Evolutionary conservation across 2,329 filamentous ascomycete species (phyloP), one percentile per base, ranked within the genome.

Genomic region (Penicillium capsulatum): DNA sequence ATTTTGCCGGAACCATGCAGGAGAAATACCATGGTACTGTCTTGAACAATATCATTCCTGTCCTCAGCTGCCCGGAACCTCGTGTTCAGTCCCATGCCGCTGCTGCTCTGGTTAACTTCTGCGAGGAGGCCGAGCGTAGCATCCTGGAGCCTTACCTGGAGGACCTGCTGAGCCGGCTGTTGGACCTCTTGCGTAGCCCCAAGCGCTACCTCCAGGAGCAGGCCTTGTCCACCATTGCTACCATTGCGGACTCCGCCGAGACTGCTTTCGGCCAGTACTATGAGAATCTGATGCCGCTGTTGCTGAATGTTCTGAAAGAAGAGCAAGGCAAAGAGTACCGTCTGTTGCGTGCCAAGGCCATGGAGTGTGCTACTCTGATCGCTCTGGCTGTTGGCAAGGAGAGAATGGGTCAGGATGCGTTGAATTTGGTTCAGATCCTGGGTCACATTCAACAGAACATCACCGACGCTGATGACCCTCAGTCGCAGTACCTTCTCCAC

Each of bases 141-240:
- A 84, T 88, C 14, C 75, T 98, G 11, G 90, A 95, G 64, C 91
- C 92, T 9, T 97, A 97, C 61, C 80, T 98, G 7, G 91, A 94
- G 59, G 80, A 89, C 49, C 77, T 98, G 4, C 73, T 98, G 16
- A 84, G 80, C 26, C 85, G 91, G 50, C 77, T 98, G 9, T 86
- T 96, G 67, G 81, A 85, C 56, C 79, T 98, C 13, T 75, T 98
- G 31, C 86, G 90, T 58, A 95, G 86, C 61, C 83, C 87, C 40
- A 95, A 97, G 73, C 83, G 91, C 44, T 98, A 94, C 57, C 91
- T 98, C 4, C 92, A 98, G 65, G 92, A 98, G 65, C 92, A 98
- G 66, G 92, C 92, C 8, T 73, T 98, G 29, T 97, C 92, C 1
- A 98, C 92, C 1, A 98, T 98, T 64, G 92, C 92, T 3, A 98